Evolutionary conservation across 208 protist genomes (phyloP).

Genomic region (Leptomonas seymouri): DNA sequence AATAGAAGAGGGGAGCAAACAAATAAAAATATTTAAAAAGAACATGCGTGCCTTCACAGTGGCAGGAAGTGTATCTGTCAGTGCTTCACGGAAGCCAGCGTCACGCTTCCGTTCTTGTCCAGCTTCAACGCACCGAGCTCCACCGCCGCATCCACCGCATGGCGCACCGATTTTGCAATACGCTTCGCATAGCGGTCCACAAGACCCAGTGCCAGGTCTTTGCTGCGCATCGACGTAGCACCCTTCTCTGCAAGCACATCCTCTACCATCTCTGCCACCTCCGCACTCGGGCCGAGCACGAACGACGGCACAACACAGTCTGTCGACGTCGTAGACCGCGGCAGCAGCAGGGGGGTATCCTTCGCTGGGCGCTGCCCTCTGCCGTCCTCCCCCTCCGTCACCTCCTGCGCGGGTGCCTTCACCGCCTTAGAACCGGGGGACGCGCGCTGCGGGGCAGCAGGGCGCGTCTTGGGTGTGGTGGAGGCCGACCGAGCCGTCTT

Average conservation of each 20-base stretch:
- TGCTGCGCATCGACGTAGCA: slow-evolving; percentile 34
- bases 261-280: slow-evolving; percentile 54
- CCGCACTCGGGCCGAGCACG: slow-evolving; percentile 53
- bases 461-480: slow-evolving; percentile 2
- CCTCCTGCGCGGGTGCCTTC: slow-evolving; percentile 1
- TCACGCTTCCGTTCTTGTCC: slow-evolving; percentile 47
- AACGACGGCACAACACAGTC: slow-evolving; percentile 65
- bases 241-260: slow-evolving; percentile 46
- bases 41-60: too few species aligned
- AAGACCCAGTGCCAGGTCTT: slow-evolving; percentile 52
- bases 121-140: slow-evolving; percentile 40
- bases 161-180: slow-evolving; percentile 63
- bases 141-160: slow-evolving; percentile 46
- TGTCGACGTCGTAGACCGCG: slow-evolving; percentile 40
- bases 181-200: slow-evolving; percentile 62
- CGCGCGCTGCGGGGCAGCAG: not conserved
- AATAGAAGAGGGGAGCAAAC: too few species aligned
- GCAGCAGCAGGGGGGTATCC: slow-evolving; percentile 41
- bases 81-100: not conserved
- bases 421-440: not conserved
- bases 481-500: slow-evolving; percentile 5
- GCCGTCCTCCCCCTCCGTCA: not conserved
- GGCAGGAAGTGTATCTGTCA: too few species aligned
- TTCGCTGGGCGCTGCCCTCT: slow-evolving; percentile 3
- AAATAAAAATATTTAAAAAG: too few species aligned